Base-by-base conservation (phyloP, 345 rosid genomes). In the Ricinus communis region DNA sequence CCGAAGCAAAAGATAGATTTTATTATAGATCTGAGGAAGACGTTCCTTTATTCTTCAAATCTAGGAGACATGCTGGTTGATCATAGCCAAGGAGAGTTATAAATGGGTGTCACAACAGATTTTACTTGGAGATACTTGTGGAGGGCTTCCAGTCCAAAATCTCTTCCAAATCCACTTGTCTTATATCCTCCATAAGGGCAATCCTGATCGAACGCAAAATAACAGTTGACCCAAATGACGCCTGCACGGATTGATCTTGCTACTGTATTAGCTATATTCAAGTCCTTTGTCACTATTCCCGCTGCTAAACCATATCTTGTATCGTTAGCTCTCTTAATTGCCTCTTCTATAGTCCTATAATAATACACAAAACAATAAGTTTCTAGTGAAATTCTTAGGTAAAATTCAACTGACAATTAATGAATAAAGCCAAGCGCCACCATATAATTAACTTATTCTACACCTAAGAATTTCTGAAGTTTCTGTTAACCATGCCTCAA, bases 251-350 rank as follows among this genome's bases (percentile, higher is more conserved):
- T 79, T 1, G 98, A 87, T 62, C 96, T 82, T 1, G 98, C 81
- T 15, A 93, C 88, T 0, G 84, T 89, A 74, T 90, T 93, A 1
- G 90, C 87, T 43, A 82, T 40, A 58, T 93, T 85, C 46, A 93
- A 4, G 84, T 85, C 68, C 67, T 86, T 81, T 24, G 93, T 93
- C 50, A 87, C 56, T 12, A 93, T 77, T 2, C 96, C 98, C 1
- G 95, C 97, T 36, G 93, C 98, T 3, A 93, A 77, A 0, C 98
- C 98, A 25, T 87, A 93, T 21, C 55, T 80, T 0, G 95, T 85
- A n/a, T 75, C 79, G 77, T 90, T 93, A 7, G 95, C 98, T 0
- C 56, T 70, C 76, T 72, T 74, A 21, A 89, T 90, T 2, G 76
- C 97, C 67, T 93, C 98, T 0, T 87, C 93, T 5, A 89, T 51